Evolutionary conservation across 1,139 yeast species (phyloP), one percentile per base, ranked within the genome.

Genomic region (Pichia norvegensis): DNA sequence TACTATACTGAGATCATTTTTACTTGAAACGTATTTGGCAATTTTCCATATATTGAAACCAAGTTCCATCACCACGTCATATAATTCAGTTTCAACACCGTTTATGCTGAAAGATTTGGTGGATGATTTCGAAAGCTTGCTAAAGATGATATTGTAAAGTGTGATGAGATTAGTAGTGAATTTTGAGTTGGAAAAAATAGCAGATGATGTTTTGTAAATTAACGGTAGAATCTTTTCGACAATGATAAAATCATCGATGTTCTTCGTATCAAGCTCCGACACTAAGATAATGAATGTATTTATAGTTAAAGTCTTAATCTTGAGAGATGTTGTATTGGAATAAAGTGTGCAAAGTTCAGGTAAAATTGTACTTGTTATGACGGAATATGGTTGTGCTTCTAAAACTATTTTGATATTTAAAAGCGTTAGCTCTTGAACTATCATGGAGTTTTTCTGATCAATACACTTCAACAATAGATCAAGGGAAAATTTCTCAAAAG

Each of bases 161-260:
- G 48, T 33, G 16, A 64, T 45, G 49, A 59, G 50, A 47, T 57
- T 59, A 36, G 54, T 40, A 17, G 63, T 48, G 38, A 63, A 53
- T 31, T 59, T 58, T 3, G 61, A 42, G 43, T 64, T 63, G 22
- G 54, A 47, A 37, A 43, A 47, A 45, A 56, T 62, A 13, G 61
- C 52, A 5, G 56, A 46, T 3, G 65, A 61, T 3, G 67, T 63
- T 21, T 59, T 61, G 40, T 61, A 61, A 27, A 90, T 68, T 20
- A 90, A 67, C 0, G 96, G 96, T 29, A 90, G 65, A 38, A 92
- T 67, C 51, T 84, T 87, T 44, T 90, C 97, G 36, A 73, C 73
- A 25, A 88, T 78, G 5, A 85, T 77, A 44, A 78, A 73, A 55
- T 78, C 81, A 58, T 92, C 96, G 43, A 90, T 71, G 2, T 79